phyloP scores from a whole-genome alignment of 169 alveolate genomes.

The Plasmodium relictum region DNA sequence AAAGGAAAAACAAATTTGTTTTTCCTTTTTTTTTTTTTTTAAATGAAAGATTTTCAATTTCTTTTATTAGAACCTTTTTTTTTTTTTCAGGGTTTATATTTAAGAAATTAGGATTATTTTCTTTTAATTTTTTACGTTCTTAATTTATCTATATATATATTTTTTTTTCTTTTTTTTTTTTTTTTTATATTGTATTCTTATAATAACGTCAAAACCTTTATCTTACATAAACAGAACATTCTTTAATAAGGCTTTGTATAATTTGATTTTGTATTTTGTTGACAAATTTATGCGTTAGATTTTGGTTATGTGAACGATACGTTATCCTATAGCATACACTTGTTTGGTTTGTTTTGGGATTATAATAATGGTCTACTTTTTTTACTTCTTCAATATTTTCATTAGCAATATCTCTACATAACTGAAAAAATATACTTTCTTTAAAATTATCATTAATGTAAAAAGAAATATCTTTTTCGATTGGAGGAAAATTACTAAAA shows the following conservation, averaged over 20 bases:
- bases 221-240: constrained; percentile 34
- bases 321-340: constrained; percentile 84
- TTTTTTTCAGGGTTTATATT: too few species aligned
- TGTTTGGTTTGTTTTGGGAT: constrained; percentile 42
- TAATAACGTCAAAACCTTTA: neutral
- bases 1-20: too few species aligned
- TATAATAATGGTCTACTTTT: constrained; percentile 59
- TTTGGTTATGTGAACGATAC: constrained; percentile 83
- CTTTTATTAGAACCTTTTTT: too few species aligned
- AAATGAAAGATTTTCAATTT: too few species aligned
- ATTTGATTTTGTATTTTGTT: constrained; percentile 80
- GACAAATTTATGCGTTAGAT: constrained; percentile 82
- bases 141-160: neutral
- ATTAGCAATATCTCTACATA: constrained; percentile 73
- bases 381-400: constrained; percentile 70
- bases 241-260: constrained; percentile 27
- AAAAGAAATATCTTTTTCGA: constrained; percentile 83
- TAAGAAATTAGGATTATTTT: too few species aligned
- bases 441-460: constrained; percentile 66
- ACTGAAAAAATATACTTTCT: constrained; percentile 38
- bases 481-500: constrained; percentile 85
- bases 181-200: too few species aligned
- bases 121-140: neutral
- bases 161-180: constrained; percentile 1
- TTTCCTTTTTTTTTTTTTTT: too few species aligned